These are phyloP conservation scores for Fusarium liriodendri DNA, from an alignment of 2,329 filamentous ascomycete species.

Conservation along the genomic window DNA sequence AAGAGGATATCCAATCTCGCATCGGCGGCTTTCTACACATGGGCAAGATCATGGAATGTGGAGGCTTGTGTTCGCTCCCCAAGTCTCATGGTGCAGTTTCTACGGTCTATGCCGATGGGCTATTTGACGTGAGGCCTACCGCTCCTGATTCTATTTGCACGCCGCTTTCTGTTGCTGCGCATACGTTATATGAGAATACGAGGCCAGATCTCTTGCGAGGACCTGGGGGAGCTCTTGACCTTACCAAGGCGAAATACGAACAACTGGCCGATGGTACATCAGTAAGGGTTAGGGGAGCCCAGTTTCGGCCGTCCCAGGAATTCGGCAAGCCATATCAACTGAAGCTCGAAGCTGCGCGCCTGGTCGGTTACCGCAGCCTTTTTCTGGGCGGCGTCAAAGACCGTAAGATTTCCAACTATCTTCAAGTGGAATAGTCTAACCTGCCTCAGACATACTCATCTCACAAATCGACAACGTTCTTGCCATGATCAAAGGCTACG, in stretches of 20 bases:
- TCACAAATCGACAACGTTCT: slow-evolving; percentile 30
- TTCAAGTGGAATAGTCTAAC: background rate
- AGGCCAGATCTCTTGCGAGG: slow-evolving; percentile 62
- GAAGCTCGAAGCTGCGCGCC: slow-evolving; percentile 36
- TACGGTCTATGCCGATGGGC: slow-evolving; percentile 52
- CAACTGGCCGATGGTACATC: slow-evolving; percentile 22
- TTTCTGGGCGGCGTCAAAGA: slow-evolving; percentile 40
- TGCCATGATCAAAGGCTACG: slow-evolving; percentile 21
- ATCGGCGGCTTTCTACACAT: slow-evolving; percentile 59
- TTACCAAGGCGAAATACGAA: slow-evolving; percentile 47
- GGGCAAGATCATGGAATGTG: slow-evolving; percentile 67
- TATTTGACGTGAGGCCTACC: slow-evolving; percentile 60
- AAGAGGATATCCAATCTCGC: background rate
- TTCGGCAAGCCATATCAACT: slow-evolving; percentile 30
- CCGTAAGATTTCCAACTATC: background rate
- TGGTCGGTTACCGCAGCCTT: slow-evolving; percentile 37
- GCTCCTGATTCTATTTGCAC: slow-evolving; percentile 56
- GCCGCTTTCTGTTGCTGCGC: slow-evolving; percentile 61
- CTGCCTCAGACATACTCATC: slow-evolving; percentile 25
- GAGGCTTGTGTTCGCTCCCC: slow-evolving; percentile 58
- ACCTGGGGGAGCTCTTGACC: slow-evolving; percentile 60
- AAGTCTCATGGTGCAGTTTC: slow-evolving; percentile 57
- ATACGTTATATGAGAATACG: slow-evolving; percentile 66
- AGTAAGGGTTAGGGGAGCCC: slow-evolving; percentile 29
- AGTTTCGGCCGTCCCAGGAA: slow-evolving; percentile 11